phyloP scores from a whole-genome alignment of 2,329 filamentous ascomycete species.

The Leptographium radiaticola region DNA sequence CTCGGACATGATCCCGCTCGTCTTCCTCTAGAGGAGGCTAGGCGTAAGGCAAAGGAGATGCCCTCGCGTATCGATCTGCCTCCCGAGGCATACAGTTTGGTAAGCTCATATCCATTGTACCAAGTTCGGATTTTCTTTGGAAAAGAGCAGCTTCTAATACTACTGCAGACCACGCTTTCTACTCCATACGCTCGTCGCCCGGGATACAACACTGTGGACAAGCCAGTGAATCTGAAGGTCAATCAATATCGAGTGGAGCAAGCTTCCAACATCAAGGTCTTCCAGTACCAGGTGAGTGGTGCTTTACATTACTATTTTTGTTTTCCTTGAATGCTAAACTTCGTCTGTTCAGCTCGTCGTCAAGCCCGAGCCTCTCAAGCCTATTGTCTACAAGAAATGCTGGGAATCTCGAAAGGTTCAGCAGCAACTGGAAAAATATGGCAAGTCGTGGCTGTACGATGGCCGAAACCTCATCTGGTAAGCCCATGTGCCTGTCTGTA shows the following conservation, averaged over 20 bases:
- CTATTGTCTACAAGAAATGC: conserved; percentile 56
- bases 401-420: conserved; percentile 57
- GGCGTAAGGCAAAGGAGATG: conserved; percentile 13
- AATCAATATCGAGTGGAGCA: conserved; percentile 21
- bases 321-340: not conserved
- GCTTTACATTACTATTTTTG: not conserved
- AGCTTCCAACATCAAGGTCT: conserved; percentile 31
- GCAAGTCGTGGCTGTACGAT: conserved; percentile 57
- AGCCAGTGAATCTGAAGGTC: conserved; percentile 40
- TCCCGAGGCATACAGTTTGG: conserved; percentile 38
- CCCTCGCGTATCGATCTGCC: conserved; percentile 42
- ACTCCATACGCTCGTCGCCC: conserved; percentile 33
- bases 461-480: conserved; percentile 80
- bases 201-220: conserved; percentile 45
- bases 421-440: conserved; percentile 33
- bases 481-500: conserved; percentile 15
- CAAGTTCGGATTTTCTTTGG: too few relatives aligned
- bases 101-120: conserved; percentile 14
- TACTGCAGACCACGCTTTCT: conserved; percentile 12
- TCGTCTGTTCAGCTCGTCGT: conserved; percentile 47
- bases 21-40: conserved; percentile 10
- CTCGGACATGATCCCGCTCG: conserved; percentile 32
- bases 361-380: conserved; percentile 46
- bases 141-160: not conserved
- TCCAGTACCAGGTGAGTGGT: conserved; percentile 71